Base-by-base conservation (phyloP, 2,329 filamentous ascomycete genomes). In the Chrysosphaeria jannelii region DNA sequence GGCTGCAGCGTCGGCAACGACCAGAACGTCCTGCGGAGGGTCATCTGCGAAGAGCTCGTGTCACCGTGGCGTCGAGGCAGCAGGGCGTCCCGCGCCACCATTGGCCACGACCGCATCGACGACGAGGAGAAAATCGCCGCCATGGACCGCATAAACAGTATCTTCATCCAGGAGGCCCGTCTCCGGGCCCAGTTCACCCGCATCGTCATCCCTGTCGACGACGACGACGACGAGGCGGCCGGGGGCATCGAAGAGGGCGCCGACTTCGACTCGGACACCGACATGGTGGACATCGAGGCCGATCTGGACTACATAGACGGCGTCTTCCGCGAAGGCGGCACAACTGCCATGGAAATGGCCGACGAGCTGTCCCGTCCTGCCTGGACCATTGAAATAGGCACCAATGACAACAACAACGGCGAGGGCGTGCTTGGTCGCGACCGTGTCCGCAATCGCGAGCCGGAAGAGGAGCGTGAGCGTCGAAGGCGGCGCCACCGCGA, bases 1-100 rank as follows among this genome's bases (percentile, higher is more conserved):
- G 78, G 78, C 14, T 91, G 79, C 42, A 70, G 64, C 25, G 71
- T 90, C 22, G 76, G 75, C 2, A 52, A 62, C 15, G 76, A 97
- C 36, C 60, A 65, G 30, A 54, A 72, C 28, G 63, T 93, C 10
- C 50, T 97, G 20, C 61, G 78, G 18, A 66, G 63, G 24, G 64
- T 70, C 5, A 62, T 97, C 19, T 97, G 85, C 37, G 76, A 93
- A 40, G 76, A 97, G 42, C 57, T 93, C 36, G 60, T 97, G 29
- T 70, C 67, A 33, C 60, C 71, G 2, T 97, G 85, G 85, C 61
- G 66, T 15, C 61, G 69, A 32, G 85, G 85, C 5, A 93, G 85
- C 38, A 57, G 62, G 26, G 85, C 70, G 5, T 67, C 57, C 21
- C 81, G 93, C 39, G 68, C 64, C 11, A 57, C 62, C 30, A 66